Percentiles rank a stretch among this genome's conserved stretches.
phyloP scores from a whole-genome alignment of 257 asterid species.

The Solanum chmielewskii region DNA sequence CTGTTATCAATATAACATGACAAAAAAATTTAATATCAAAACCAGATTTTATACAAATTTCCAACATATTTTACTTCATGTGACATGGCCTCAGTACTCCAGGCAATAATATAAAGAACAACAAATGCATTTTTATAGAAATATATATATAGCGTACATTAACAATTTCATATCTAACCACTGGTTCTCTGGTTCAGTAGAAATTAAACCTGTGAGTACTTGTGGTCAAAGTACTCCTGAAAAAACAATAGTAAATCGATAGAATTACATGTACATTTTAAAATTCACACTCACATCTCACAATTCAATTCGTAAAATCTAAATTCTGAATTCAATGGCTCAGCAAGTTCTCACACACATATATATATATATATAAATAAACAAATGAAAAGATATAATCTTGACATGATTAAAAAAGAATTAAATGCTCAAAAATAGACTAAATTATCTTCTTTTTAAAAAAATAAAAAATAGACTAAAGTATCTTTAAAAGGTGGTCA shows the following conservation, averaged over 20 bases:
- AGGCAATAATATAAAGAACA: background rate
- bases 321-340: background rate
- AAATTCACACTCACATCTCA: background rate
- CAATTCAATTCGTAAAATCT: background rate
- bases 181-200: background rate
- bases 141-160: background rate
- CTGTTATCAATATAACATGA: too few species aligned
- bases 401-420: background rate
- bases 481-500: too few species aligned
- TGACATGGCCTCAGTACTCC: background rate
- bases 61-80: background rate
- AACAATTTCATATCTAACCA: background rate
- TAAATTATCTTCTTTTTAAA: too few species aligned
- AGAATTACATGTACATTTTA: background rate
- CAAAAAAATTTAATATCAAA: background rate
- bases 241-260: background rate
- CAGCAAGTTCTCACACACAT: too few species aligned
- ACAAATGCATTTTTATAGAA: background rate
- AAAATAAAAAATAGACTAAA: too few species aligned
- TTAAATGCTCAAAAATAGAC: too few species aligned
- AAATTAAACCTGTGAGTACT: background rate
- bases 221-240: too few species aligned
- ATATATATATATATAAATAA: too few species aligned
- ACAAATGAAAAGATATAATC: too few species aligned
- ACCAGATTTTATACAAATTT: background rate